phyloP scores from a whole-genome alignment of 2,329 filamentous ascomycete species.

The Juglanconis oblonga region DNA sequence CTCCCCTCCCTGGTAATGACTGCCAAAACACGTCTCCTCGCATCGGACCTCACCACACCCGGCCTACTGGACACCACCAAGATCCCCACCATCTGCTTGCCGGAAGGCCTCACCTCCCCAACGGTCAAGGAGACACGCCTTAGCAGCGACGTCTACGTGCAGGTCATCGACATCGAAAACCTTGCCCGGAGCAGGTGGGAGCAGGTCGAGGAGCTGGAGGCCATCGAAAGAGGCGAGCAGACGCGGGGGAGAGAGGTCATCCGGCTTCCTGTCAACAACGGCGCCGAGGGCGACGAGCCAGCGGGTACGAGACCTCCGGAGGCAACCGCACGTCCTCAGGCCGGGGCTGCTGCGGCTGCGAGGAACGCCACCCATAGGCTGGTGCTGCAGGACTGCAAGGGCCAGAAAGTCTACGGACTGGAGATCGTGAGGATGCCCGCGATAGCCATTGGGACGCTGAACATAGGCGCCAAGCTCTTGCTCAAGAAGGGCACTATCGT shows the following conservation, averaged over 20 bases:
- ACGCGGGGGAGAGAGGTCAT: constrained; percentile 79
- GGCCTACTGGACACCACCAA: constrained; percentile 43
- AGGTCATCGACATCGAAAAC: constrained; percentile 85
- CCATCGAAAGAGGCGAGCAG: constrained; percentile 68
- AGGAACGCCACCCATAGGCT: constrained; percentile 70
- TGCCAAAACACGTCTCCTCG: constrained; percentile 74
- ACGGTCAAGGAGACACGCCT: constrained; percentile 56
- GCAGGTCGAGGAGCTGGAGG: constrained; percentile 79
- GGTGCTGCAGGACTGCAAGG: constrained; percentile 75
- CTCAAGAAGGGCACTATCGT: constrained; percentile 64
- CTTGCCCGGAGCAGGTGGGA: constrained; percentile 78
- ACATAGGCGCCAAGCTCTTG: constrained; percentile 80
- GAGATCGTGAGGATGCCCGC: constrained; percentile 67
- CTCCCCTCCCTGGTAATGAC: constrained; percentile 73
- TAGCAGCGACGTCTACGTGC: constrained; percentile 61
- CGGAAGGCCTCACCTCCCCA: constrained; percentile 53
- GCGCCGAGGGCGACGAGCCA: constrained; percentile 43
- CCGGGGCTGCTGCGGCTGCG: constrained; percentile 19
- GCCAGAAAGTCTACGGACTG: constrained; percentile 66
- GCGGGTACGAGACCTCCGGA: constrained; percentile 31
- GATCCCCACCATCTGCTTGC: constrained; percentile 47
- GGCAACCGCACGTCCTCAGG: background rate
- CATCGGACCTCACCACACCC: constrained; percentile 69
- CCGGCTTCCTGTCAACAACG: constrained; percentile 49
- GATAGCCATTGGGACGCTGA: constrained; percentile 60